A percentile compares a stretch with the other conserved stretches of the same genome.
phyloP scores from a whole-genome alignment of 2,329 filamentous ascomycete species.

The Cytospora chrysosperma region DNA sequence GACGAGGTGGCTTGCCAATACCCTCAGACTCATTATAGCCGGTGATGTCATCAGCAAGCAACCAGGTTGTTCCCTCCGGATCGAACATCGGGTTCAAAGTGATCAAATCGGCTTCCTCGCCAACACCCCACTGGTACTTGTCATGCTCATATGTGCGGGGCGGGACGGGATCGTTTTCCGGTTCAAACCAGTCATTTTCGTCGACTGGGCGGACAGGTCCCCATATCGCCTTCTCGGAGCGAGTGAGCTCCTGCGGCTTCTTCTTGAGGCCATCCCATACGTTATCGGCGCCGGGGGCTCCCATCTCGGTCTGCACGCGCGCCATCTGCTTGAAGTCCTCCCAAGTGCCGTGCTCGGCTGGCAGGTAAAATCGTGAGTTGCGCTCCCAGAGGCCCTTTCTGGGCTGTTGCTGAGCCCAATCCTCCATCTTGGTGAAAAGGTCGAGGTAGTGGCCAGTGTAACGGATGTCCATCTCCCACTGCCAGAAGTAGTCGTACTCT shows the following conservation, averaged over 20 bases:
- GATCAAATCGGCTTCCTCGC: constrained; percentile 88
- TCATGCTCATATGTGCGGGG: constrained; percentile 75
- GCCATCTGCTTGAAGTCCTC: constrained; percentile 78
- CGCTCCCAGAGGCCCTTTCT: constrained; percentile 81
- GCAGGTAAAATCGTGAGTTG: constrained; percentile 74
- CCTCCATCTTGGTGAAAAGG: constrained; percentile 65
- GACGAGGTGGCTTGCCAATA: constrained; percentile 64
- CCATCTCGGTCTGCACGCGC: constrained; percentile 71
- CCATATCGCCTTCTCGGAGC: constrained; percentile 70
- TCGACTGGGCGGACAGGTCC: constrained; percentile 72
- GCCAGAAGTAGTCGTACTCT: constrained; percentile 90
- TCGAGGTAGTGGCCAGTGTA: constrained; percentile 88
- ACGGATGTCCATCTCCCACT: constrained; percentile 92
- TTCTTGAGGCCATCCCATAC: constrained; percentile 58
- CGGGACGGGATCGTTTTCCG: constrained; percentile 70
- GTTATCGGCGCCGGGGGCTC: constrained; percentile 63
- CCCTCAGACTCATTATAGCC: constrained; percentile 68
- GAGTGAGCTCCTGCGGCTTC: constrained; percentile 36
- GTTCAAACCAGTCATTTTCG: constrained; percentile 68
- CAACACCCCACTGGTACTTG: constrained; percentile 81
- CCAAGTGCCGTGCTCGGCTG: constrained; percentile 73
- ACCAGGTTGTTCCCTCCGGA: constrained; percentile 82
- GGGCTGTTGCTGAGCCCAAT: constrained; percentile 71
- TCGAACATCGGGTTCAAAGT: constrained; percentile 91
- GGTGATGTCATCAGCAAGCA: constrained; percentile 78